Base-by-base conservation (phyloP, 805 yeast species). In the Maudiozyma bulderi region DNA sequence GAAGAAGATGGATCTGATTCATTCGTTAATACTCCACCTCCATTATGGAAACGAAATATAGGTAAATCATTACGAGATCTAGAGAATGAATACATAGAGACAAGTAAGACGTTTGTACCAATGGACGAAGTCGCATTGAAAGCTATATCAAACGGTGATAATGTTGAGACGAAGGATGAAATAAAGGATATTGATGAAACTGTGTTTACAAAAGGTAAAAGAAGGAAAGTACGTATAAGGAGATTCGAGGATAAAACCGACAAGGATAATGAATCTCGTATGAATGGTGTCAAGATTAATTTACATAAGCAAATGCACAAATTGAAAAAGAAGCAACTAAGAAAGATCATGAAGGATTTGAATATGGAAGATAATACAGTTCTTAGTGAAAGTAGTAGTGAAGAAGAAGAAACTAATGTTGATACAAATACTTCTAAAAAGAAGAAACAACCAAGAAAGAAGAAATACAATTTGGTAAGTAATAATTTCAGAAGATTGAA, bases 401-500 rank as follows among this genome's bases (percentile, higher is more conserved):
- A 30, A 15, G 35, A 43, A 26, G 43, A 43, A 20, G 45, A 43
- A 8, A 26, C 34, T 26, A 10, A 73, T 2, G 55, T 38, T 26
- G 15, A 35, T 6, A 32, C 46, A 8, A 39, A 43, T 33, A 31
- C 52, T 28, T 48, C 48, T 41, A 34, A 42, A 6, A 15, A 46
- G 10, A 50, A 56, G 48, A 48, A 46, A 40, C 47, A 40, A 10
- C 56, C 54, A 40, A 54, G 58, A 41, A 57, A 54, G 20, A 64
- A 57, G 48, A 65, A 64, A 47, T 64, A 58, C 52, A 64, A 58
- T 47, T 53, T 57, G 35, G 70, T 72, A 26, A 76, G 75, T 51
- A 67, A 62, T 55, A 80, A 80, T 58, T 80, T 70, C 64, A 76
- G 75, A 54, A 65, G 80, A 49, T 64, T 76, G 46, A 80, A 77